Evolutionary conservation across 1,139 yeast species (phyloP).

Genomic region (Sugiyamaella grinbergsii): DNA sequence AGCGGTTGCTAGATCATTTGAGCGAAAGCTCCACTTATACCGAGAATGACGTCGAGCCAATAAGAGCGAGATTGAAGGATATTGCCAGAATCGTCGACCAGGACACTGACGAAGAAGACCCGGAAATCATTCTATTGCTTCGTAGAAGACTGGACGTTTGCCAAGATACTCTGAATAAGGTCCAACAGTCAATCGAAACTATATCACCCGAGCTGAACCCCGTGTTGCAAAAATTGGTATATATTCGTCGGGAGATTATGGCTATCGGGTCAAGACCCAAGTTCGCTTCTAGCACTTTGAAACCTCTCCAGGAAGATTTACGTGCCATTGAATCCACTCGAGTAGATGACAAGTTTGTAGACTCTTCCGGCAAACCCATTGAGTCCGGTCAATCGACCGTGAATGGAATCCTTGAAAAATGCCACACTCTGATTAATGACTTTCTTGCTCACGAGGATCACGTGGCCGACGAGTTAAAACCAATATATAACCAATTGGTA

Average conservation of each 20-base stretch:
- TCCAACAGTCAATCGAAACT: constrained; percentile 36
- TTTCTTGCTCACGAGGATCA: constrained; percentile 58
- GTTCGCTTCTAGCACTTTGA: constrained; percentile 41
- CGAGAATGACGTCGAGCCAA: constrained; percentile 76
- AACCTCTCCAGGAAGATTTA: constrained; percentile 45
- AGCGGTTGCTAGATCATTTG: constrained; percentile 76
- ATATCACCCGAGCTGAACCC: constrained; percentile 43
- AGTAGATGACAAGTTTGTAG: constrained; percentile 50
- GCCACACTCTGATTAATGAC: constrained; percentile 73
- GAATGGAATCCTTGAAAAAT: constrained; percentile 62
- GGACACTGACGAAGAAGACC: constrained; percentile 41
- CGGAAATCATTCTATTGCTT: constrained; percentile 39
- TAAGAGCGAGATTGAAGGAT: constrained; percentile 67
- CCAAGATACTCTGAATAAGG: constrained; percentile 31
- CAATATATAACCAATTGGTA: constrained; percentile 56
- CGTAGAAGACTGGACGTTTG: constrained; percentile 37
- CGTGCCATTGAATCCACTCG: constrained; percentile 48
- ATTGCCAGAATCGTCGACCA: constrained; percentile 60
- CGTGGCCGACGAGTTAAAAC: constrained; percentile 53
- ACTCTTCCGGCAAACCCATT: constrained; percentile 37
- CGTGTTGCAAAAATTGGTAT: constrained; percentile 45
- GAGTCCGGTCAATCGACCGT: constrained; percentile 57
- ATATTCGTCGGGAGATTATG: constrained; percentile 56
- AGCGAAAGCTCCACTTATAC: constrained; percentile 81
- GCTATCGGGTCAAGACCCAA: constrained; percentile 51